Base-by-base conservation (phyloP, 306 rosid species). In the Vigna reflexopilosa region DNA sequence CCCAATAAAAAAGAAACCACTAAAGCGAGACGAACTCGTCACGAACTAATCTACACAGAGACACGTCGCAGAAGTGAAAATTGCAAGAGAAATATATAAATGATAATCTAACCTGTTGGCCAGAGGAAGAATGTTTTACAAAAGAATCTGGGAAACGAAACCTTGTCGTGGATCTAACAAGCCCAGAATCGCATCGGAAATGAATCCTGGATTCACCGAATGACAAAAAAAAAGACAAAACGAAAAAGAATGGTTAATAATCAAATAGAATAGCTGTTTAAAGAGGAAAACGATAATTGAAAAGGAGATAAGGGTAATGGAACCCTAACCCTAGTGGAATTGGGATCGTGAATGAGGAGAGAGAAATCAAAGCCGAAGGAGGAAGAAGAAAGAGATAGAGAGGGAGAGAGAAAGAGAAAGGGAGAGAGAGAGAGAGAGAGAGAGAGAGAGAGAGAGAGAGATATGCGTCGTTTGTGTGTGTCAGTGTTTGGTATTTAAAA, bases 271-370 rank as follows among this genome's bases (percentile, higher is more conserved):
- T 4, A 64, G 50, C 7, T 51, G 64, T 78, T 50, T 61, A 70
- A 48, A 26, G 40, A 4, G 72, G 17, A 79, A 12, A 69, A 7
- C 0, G 19, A 14, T 16, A 74, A 57, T 50, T 26, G 47, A 19
- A 32, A 66, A 83, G n/a, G 69, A 58, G 69, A 64, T 6, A 32
- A 62, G 67, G 48, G 80, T 20, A 48, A 78, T 0, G 82, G 70
- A 90, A 88, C 88, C 96, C 93, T 86, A 89, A 88, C 92, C 93
- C 85, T 77, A 65, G 75, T 22, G 12, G 82, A 82, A 73, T 89
- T 85, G 76, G 88, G 89, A 91, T 84, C 85, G 73, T 67, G 12
- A 78, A 84, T 79, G 56, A 16, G 13, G 89, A 82, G 89, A 85
- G 87, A 86, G 93, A 75, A 69, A 80, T 76, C 80, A 17, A 73